Percentiles rank a stretch among this genome's conserved stretches.
Evolutionary conservation across 2,329 filamentous ascomycete species (phyloP).

Genomic region (Trichoderma sp.): DNA sequence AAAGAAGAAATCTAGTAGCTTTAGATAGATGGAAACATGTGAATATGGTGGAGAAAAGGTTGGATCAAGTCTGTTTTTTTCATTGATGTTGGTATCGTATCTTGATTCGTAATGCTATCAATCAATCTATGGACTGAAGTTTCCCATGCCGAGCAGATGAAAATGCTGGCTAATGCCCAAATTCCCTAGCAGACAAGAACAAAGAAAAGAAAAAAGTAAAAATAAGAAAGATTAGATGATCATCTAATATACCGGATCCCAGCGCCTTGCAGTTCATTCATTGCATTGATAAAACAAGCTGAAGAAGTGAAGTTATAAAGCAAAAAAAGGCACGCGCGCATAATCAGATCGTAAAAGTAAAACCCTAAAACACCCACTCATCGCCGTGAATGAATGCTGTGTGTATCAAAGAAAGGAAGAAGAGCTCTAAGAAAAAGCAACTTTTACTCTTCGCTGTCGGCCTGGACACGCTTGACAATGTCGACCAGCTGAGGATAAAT

Average conservation of each 20-base stretch:
- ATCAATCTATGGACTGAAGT: slow-evolving; percentile 20
- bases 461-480: slow-evolving; percentile 82
- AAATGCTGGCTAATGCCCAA: background rate
- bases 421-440: slow-evolving; percentile 11
- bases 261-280: slow-evolving; percentile 20
- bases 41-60: background rate
- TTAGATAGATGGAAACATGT: background rate
- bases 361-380: slow-evolving; percentile 11
- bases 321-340: background rate
- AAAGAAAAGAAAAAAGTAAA: background rate
- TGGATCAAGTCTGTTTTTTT: background rate
- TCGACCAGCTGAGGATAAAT: slow-evolving; percentile 75
- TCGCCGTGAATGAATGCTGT: background rate
- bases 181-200: background rate
- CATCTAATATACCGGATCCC: slow-evolving; percentile 23
- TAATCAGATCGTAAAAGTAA: background rate
- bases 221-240: background rate
- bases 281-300: slow-evolving; percentile 12
- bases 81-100: slow-evolving; percentile 13
- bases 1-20: background rate
- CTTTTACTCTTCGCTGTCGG: slow-evolving; percentile 52
- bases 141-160: background rate
- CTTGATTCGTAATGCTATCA: slow-evolving; percentile 15
- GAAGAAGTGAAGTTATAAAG: slow-evolving; percentile 8
- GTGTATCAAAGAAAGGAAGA: background rate